These are phyloP conservation scores for Lentinula guzmanii DNA, from an alignment of 768 basidiomycete species.

Conservation along the genomic window DNA sequence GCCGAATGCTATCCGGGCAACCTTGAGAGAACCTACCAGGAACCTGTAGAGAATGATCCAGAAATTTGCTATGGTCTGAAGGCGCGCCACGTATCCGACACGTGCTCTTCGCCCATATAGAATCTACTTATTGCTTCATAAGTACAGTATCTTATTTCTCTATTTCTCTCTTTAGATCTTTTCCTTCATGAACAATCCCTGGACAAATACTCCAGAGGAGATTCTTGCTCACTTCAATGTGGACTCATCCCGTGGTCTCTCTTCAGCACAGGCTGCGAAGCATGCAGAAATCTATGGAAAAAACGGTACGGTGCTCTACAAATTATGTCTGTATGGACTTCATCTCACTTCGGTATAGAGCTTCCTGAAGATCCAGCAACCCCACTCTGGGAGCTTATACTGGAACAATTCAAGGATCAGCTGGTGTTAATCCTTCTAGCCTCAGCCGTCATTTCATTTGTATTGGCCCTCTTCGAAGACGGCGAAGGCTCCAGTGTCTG, in stretches of 20 bases:
- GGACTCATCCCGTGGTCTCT: constrained; percentile 56
- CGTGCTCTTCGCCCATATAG: background rate
- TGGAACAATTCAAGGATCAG: constrained; percentile 99
- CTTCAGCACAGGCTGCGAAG: constrained; percentile 57
- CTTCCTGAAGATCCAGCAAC: constrained; percentile 90
- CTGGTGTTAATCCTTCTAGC: constrained; percentile 94
- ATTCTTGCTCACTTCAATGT: constrained; percentile 72
- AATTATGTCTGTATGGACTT: background rate
- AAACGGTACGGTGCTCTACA: constrained; percentile 55
- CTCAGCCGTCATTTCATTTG: constrained; percentile 90
- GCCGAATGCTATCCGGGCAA: background rate
- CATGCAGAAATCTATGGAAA: constrained; percentile 79
- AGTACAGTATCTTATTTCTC: constrained; percentile 10
- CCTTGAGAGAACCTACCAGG: background rate
- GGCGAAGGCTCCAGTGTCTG: constrained; percentile 56
- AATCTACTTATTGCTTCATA: background rate
- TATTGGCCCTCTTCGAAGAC: constrained; percentile 85
- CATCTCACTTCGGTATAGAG: constrained; percentile 39
- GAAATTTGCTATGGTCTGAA: background rate
- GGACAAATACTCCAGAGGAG: constrained; percentile 67
- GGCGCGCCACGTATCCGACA: background rate
- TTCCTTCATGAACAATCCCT: constrained; percentile 60
- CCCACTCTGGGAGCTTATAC: constrained; percentile 87
- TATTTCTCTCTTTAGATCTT: constrained; percentile 16
- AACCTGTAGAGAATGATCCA: background rate